Conservation (phyloP, 768 basidiomycete genomes). For the Leccinum arenicola region DNA sequence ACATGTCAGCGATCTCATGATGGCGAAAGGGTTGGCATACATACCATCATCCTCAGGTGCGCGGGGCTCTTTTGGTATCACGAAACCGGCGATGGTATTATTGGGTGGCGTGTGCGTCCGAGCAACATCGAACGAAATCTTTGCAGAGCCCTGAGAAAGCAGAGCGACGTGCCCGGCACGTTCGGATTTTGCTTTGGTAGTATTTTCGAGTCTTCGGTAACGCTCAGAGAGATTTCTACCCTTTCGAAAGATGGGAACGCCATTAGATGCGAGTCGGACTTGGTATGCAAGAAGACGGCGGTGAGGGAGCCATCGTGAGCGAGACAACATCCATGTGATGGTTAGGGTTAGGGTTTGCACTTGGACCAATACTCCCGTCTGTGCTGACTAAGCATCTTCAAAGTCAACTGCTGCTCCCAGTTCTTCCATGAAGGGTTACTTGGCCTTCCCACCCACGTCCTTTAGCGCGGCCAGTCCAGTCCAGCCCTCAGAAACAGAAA, state of each 20-base stretch:
- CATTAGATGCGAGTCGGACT: slow-evolving; percentile 10
- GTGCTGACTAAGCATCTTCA: background rate
- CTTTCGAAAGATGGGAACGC: slow-evolving; percentile 23
- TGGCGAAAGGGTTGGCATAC: slow-evolving; percentile 10
- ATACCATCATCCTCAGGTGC: slow-evolving; percentile 67
- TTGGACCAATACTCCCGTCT: too few relatives aligned
- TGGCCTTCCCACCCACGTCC: slow-evolving; percentile 22
- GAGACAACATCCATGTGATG: slow-evolving; percentile 21
- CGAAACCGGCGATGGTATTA: slow-evolving; percentile 24
- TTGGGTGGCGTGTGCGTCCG: background rate
- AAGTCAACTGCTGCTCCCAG: background rate
- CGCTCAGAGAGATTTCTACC: slow-evolving; percentile 62
- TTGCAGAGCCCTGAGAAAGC: slow-evolving; percentile 12
- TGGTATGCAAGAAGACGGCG: background rate
- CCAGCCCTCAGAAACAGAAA: background rate
- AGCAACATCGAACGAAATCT: background rate
- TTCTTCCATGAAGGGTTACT: slow-evolving; percentile 23
- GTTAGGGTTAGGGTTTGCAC: background rate
- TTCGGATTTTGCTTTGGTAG: slow-evolving; percentile 43
- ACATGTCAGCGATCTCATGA: background rate
- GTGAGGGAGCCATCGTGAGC: slow-evolving; percentile 3
- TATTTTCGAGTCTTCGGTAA: slow-evolving; percentile 54
- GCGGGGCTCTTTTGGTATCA: slow-evolving; percentile 59
- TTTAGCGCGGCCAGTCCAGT: background rate
- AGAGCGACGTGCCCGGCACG: slow-evolving; percentile 32